Evolutionary conservation across 805 yeast genomes (phyloP), one percentile per base, ranked within the genome.

Genomic region (Metschnikowia kofuensis): DNA sequence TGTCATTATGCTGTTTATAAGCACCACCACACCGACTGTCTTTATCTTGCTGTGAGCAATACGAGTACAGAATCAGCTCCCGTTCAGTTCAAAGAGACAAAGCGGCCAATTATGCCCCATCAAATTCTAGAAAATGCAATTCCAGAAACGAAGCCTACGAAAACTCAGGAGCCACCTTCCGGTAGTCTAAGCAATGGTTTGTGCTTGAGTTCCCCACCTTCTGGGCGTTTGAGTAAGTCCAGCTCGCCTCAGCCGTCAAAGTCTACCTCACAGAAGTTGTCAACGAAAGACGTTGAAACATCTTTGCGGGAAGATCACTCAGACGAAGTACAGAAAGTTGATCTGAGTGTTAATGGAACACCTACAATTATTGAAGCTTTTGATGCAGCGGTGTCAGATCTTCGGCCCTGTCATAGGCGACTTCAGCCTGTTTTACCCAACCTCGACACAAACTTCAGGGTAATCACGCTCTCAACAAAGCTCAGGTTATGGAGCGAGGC

Each of bases 1-100:
- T 57, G 66, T 30, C 65, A 67, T 45, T 69, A 70, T 49, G 77
- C 75, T 13, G 60, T 63, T 30, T 65, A 56, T 42, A 57, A 60
- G 30, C 31, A 16, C 2, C 43, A 40, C 30, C 44, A 44, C 15
- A 26, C 47, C 10, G 21, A 39, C 38, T 49, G 41, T 10, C 44
- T 40, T 27, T 72, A 69, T 44, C 48, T 73, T 35, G 65, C 74
- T 1, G 77, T 72, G 1, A 49, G 57, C 40, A 70, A 64, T 12
- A 71, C 76, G 2, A 45, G 53, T 6, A 63, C 74, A 2, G 69
- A 68, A 46, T 31, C 38, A 1, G 59, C 53, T 29, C 77, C 77
- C 4, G 74, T 71, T 1, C 56, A 52, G 40, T 69, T 65, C 50
- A 61, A 60, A 36, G 54, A 60, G 35, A 62, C 58, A 35, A 67